Conservation (phyloP, 306 rosid species). For the Sophora flavescens region DNA sequence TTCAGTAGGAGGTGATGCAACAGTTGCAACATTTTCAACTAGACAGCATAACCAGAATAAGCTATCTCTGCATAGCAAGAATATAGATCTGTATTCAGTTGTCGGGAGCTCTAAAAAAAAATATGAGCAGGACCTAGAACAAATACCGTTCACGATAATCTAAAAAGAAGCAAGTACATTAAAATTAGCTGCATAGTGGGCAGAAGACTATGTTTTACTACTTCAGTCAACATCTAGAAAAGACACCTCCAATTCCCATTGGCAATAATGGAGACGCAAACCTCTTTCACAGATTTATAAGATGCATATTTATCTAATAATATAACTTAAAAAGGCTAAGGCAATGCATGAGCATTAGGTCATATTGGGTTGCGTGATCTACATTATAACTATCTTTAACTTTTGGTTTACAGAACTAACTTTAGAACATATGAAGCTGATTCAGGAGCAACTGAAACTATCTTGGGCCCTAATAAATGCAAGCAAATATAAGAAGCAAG, state of each 20-base stretch:
- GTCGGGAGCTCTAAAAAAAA: conserved; percentile 11
- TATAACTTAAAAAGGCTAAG: background rate
- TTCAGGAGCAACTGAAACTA: conserved; percentile 3
- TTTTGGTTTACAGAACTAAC: background rate
- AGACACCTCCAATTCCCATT: background rate
- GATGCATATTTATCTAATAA: conserved; percentile 19
- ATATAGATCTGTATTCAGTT: conserved; percentile 27
- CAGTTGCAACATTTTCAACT: conserved; percentile 48
- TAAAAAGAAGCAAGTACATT: background rate
- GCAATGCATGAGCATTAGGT: conserved; percentile 13
- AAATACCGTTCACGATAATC: background rate
- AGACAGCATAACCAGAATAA: conserved; percentile 45
- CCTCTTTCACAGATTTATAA: background rate
- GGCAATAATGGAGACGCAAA: conserved; percentile 1
- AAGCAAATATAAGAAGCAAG: conserved; percentile 28
- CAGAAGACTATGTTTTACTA: no score
- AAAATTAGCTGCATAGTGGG: background rate
- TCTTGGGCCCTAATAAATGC: background rate
- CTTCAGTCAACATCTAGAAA: background rate
- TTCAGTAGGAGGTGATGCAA: conserved; percentile 43
- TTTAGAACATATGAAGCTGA: conserved; percentile 1
- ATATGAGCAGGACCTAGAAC: conserved; percentile 7
- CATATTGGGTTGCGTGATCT: background rate
- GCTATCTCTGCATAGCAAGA: conserved; percentile 59
- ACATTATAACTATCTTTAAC: background rate